A percentile compares a stretch with the other conserved stretches of the same genome.
Conservation (phyloP, 495 filamentous ascomycete species). For the Hyaloscypha hepaticicola region DNA sequence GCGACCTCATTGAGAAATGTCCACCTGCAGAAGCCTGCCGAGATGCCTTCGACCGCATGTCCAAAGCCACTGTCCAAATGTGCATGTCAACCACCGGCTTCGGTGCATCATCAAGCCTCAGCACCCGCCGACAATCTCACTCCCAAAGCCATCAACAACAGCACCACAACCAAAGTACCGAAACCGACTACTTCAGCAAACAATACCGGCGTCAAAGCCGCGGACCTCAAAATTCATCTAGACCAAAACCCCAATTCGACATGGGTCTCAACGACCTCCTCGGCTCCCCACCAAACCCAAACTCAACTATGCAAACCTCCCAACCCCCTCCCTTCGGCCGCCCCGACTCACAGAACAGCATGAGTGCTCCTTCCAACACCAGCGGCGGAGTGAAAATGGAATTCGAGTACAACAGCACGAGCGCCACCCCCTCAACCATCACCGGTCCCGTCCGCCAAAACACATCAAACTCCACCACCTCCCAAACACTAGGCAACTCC, state of each 20-base stretch:
- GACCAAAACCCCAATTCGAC: slow-evolving; percentile 55
- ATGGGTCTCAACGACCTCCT: slow-evolving; percentile 62
- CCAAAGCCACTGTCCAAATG: slow-evolving; percentile 92
- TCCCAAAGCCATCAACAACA: slow-evolving; percentile 19
- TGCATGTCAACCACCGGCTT: slow-evolving; percentile 80
- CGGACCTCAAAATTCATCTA: slow-evolving; percentile 29
- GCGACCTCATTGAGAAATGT: slow-evolving; percentile 73
- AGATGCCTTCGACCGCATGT: slow-evolving; percentile 94
- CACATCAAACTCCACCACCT: slow-evolving; percentile 11
- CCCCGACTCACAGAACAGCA: neutral
- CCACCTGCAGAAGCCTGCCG: slow-evolving; percentile 82
- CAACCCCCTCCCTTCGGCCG: neutral
- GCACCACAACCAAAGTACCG: slow-evolving; percentile 17
- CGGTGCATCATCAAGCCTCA: slow-evolving; percentile 43
- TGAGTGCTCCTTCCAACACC: neutral
- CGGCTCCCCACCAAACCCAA: slow-evolving; percentile 16
- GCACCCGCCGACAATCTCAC: slow-evolving; percentile 20
- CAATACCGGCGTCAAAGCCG: slow-evolving; percentile 15
- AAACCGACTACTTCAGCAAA: slow-evolving; percentile 19
- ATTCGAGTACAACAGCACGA: slow-evolving; percentile 15
- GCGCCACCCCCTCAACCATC: slow-evolving; percentile 1
- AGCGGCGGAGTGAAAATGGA: slow-evolving; percentile 17
- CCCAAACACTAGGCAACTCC: slow-evolving; percentile 15
- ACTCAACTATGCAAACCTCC: neutral
- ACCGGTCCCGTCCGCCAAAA: slow-evolving; percentile 11